phyloP scores from a whole-genome alignment of 2,329 filamentous ascomycete species.

The Aspergillus alliaceus region DNA sequence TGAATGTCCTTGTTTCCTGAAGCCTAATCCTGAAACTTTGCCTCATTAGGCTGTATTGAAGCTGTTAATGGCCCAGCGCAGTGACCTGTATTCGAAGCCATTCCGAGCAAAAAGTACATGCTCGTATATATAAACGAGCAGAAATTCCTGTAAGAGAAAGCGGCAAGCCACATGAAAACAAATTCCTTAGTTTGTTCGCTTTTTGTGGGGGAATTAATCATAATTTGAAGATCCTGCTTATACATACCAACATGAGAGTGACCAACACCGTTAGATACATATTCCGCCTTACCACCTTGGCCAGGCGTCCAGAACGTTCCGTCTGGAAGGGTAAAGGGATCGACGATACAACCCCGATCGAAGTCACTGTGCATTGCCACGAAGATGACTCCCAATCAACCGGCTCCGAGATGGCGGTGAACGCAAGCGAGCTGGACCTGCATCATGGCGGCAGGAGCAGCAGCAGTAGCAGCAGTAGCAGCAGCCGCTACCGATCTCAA shows the following conservation, averaged over 20 bases:
- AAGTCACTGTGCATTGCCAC: conserved; percentile 3
- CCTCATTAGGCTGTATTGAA: background rate
- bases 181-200: background rate
- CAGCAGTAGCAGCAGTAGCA: conserved; percentile 6
- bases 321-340: conserved; percentile 15
- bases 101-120: background rate
- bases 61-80: background rate
- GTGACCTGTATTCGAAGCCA: background rate
- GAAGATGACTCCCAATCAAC: background rate
- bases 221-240: background rate
- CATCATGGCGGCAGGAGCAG: conserved; percentile 10
- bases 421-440: conserved; percentile 12
- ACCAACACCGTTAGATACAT: conserved; percentile 21
- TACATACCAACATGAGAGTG: conserved; percentile 17
- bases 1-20: background rate
- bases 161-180: background rate
- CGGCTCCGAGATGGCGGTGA: conserved; percentile 18
- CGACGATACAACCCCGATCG: background rate
- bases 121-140: background rate
- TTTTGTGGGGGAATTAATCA: background rate
- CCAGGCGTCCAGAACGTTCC: conserved; percentile 14
- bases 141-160: background rate
- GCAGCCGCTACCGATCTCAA: conserved; percentile 13
- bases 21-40: background rate
- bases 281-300: conserved; percentile 19